Evolutionary conservation across 176 grass and related monocot species (phyloP), one percentile per base, ranked within the genome.

Genomic region (Microstegium vimineum): DNA sequence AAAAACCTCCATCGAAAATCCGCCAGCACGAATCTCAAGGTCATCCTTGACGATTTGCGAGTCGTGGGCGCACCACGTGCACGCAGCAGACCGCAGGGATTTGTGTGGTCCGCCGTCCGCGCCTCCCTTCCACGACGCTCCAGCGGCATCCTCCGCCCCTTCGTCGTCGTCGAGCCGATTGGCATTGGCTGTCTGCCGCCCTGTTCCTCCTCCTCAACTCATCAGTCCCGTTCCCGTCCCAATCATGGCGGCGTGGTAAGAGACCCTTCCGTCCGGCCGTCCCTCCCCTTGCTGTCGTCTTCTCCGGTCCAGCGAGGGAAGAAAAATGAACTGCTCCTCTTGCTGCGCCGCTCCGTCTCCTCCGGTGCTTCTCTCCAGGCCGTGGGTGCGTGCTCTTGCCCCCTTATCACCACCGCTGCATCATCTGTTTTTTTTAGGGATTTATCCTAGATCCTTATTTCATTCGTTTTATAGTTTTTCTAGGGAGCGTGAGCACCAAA

Each of bases 341-440:
- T 89, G 57, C 82, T 71, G 75, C 75, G 62, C 34, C 54, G 34
- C 34, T 4, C 38, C 46, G 66, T 89, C 87, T 67, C 31, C 83
- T 68, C 88, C 83, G 73, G 74, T 75, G 36, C 67, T 83, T 46
- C 74, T 83, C 14, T 36, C 23, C 73, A 77, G 18, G 14, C 45
- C 79, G 4, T 74, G 83, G 83, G 83, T 86, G 74, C 23, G 27
- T 42, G 37, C 54, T 17, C 12, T 2, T 15, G 9, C 37, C 27
- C 5, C 17, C 11, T 10, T 41, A 0, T 6, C 37, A 11, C 69
- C 69, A 26, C 69, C 14, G 38, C 68, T 2, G 25, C 68, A 71
- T 28, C 42, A 13, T 27, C 2, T n/a, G n/a, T 26, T 8, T 5
- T 20, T 25, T 18, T 3, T 40, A 40, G 37, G 37, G 37, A 40